phyloP scores from a whole-genome alignment of 345 rosid genomes.

The Garcia nutans region DNA sequence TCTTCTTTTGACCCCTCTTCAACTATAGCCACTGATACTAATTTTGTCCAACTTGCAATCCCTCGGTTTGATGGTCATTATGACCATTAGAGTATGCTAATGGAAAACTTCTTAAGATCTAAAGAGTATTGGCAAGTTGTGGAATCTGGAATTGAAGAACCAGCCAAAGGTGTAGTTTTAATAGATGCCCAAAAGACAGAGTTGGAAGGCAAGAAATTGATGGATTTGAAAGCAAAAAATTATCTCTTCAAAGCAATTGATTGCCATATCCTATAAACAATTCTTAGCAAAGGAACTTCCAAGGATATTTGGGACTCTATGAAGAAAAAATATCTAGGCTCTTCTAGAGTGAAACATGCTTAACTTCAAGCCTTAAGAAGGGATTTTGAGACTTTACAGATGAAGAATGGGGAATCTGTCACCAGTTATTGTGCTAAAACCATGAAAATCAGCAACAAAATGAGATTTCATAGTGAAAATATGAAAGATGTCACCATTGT shows the following conservation, averaged over 20 bases:
- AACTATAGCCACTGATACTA: too few species aligned
- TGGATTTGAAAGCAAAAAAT: neutral
- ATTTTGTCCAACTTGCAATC: too few species aligned
- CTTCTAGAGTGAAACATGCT: neutral
- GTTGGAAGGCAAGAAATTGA: neutral
- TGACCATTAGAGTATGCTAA: too few species aligned
- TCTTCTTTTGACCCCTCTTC: too few species aligned
- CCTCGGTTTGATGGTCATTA: too few species aligned
- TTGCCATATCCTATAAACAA: neutral
- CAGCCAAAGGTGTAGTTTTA: too few species aligned
- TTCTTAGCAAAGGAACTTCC: neutral
- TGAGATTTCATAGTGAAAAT: neutral
- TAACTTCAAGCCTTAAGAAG: neutral
- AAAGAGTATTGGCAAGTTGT: too few species aligned
- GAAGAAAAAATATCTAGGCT: neutral
- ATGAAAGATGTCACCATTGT: neutral
- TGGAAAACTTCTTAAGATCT: too few species aligned
- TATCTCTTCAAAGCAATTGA: neutral
- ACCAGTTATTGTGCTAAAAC: neutral
- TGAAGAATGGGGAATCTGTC: neutral
- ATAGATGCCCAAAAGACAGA: too few species aligned
- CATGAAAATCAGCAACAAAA: neutral
- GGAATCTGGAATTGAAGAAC: too few species aligned
- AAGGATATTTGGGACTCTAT: neutral
- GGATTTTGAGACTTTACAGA: neutral